Percentiles rank a stretch among this genome's conserved stretches.
phyloP scores from a whole-genome alignment of 2,329 filamentous ascomycete species.

The Simplicillium sp. region DNA sequence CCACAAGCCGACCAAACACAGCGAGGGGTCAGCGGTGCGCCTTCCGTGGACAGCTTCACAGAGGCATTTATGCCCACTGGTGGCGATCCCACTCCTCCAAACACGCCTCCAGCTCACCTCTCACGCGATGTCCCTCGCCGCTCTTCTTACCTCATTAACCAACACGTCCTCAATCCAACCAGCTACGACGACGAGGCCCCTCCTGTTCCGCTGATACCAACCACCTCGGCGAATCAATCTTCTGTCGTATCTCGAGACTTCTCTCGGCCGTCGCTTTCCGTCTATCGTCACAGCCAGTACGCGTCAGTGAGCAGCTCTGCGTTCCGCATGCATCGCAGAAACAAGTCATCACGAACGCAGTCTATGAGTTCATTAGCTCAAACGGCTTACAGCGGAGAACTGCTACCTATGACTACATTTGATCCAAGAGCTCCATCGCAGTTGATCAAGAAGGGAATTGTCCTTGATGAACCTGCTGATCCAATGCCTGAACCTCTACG shows the following conservation, averaged over 20 bases:
- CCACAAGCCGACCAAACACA: slow-evolving; percentile 14
- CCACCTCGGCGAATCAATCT: slow-evolving; percentile 17
- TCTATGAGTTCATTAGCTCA: slow-evolving; percentile 45
- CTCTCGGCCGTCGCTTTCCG: slow-evolving; percentile 19
- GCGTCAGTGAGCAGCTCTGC: slow-evolving; percentile 18
- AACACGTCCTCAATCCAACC: slow-evolving; percentile 29
- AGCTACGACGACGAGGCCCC: slow-evolving; percentile 28
- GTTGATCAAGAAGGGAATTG: slow-evolving; percentile 26
- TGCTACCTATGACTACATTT: slow-evolving; percentile 46
- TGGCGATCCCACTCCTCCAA: slow-evolving; percentile 50
- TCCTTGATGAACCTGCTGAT: slow-evolving; percentile 22
- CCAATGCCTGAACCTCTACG: slow-evolving; percentile 44
- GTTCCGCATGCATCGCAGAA: slow-evolving; percentile 29
- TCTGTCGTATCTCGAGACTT: slow-evolving; percentile 21
- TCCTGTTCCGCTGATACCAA: slow-evolving; percentile 36
- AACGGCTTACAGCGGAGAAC: slow-evolving; percentile 50
- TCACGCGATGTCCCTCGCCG: slow-evolving; percentile 36
- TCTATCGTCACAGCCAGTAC: slow-evolving; percentile 14
- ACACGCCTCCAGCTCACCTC: slow-evolving; percentile 42
- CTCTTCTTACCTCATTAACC: slow-evolving; percentile 46
- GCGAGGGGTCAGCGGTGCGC: slow-evolving; percentile 30
- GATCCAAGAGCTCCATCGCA: slow-evolving; percentile 50
- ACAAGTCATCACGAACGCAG: slow-evolving; percentile 38
- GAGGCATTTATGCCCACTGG: slow-evolving; percentile 39
- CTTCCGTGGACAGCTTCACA: slow-evolving; percentile 42